Evolutionary conservation across 305 asterid species (phyloP).

Genomic region (Lippia alba): DNA sequence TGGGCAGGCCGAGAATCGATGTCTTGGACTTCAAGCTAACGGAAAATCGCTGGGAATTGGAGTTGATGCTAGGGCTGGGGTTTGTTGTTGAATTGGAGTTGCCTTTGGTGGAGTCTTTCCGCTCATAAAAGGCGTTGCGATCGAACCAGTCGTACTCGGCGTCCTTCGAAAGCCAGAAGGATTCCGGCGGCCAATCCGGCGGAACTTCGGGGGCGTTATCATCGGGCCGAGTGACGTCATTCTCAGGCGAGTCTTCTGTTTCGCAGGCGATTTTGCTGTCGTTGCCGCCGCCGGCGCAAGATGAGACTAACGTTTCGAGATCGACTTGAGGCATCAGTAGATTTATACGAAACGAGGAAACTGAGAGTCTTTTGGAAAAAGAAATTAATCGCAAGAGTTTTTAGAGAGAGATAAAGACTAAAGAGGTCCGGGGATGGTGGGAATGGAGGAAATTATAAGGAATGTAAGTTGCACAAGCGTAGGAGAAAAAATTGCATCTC

Average conservation of each 20-base stretch:
- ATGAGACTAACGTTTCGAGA: slow-evolving; percentile 56
- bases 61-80: slow-evolving; percentile 42
- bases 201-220: slow-evolving; percentile 27
- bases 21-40: slow-evolving; percentile 51
- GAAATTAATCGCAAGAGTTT: neutral
- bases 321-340: slow-evolving; percentile 63
- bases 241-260: slow-evolving; percentile 33
- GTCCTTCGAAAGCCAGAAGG: slow-evolving; percentile 77
- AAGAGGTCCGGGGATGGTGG: slow-evolving; percentile 2
- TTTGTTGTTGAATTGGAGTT: slow-evolving; percentile 35
- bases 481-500: neutral
- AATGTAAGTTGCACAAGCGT: neutral
- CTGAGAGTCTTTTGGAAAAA: slow-evolving; percentile 1
- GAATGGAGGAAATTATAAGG: slow-evolving; percentile 14
- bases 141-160: slow-evolving; percentile 86
- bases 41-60: slow-evolving; percentile 63
- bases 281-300: slow-evolving; percentile 49
- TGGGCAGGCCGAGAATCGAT: slow-evolving; percentile 71
- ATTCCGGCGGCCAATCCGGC: slow-evolving; percentile 70
- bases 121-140: slow-evolving; percentile 69
- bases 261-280: slow-evolving; percentile 63
- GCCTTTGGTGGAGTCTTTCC: slow-evolving; percentile 76
- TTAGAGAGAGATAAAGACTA: slow-evolving; percentile 26
- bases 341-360: neutral
- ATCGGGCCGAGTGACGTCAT: slow-evolving; percentile 17